A percentile compares a stretch with the other conserved stretches of the same genome.
Evolutionary conservation across 371 early-diverging fungal genomes (phyloP).

Genomic region (Mortierella sp.): DNA sequence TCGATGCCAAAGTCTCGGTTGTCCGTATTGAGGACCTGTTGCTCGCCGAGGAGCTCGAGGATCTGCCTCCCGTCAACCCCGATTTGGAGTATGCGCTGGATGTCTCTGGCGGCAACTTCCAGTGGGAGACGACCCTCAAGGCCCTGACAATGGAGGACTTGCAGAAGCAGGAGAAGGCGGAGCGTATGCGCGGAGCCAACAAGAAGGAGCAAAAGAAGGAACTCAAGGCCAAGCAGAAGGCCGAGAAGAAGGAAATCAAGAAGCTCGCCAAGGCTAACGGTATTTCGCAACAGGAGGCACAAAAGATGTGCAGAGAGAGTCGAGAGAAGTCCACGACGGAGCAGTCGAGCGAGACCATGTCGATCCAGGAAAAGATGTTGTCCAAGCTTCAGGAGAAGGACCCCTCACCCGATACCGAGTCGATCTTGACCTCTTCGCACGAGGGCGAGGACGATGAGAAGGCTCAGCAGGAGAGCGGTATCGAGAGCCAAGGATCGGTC

Average conservation of each 20-base stretch:
- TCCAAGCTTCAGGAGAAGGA: slow-evolving; percentile 38
- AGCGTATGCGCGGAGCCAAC: slow-evolving; percentile 35
- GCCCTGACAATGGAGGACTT: slow-evolving; percentile 47
- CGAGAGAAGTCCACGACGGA: slow-evolving; percentile 30
- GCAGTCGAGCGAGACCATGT: slow-evolving; percentile 55
- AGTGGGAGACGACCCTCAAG: slow-evolving; percentile 68
- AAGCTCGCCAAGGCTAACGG: slow-evolving; percentile 25
- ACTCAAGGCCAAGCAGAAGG: slow-evolving; percentile 26
- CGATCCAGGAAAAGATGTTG: slow-evolving; percentile 54
- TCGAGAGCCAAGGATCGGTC: slow-evolving; percentile 8
- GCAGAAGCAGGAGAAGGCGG: slow-evolving; percentile 37
- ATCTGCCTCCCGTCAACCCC: slow-evolving; percentile 47
- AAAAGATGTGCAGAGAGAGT: slow-evolving; percentile 52
- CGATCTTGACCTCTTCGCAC: slow-evolving; percentile 53
- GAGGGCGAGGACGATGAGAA: background rate
- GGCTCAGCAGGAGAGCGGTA: background rate
- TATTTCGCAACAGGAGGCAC: slow-evolving; percentile 44
- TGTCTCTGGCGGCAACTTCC: slow-evolving; percentile 64
- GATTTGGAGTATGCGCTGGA: slow-evolving; percentile 54
- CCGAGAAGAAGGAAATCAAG: slow-evolving; percentile 34
- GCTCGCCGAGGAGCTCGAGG: slow-evolving; percentile 74
- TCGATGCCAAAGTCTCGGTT: slow-evolving; percentile 76
- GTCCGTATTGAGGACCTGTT: slow-evolving; percentile 73
- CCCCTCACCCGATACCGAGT: slow-evolving; percentile 62
- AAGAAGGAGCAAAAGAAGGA: slow-evolving; percentile 51